phyloP scores from a whole-genome alignment of 306 rosid species.

The Rosa persica region DNA sequence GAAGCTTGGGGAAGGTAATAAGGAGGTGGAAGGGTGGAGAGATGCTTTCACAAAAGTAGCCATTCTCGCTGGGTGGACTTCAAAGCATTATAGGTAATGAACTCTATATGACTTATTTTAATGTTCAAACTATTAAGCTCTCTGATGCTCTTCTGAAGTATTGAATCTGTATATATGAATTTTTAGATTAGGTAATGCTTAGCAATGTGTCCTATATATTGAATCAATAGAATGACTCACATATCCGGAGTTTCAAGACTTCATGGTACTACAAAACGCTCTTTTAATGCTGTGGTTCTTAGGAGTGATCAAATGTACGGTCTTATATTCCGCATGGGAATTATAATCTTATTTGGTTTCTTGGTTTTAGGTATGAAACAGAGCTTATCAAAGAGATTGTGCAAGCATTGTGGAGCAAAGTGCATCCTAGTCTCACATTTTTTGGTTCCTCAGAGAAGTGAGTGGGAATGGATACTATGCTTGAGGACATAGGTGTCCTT shows the following conservation, averaged over 20 bases:
- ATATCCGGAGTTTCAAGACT: too few species aligned
- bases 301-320: neutral
- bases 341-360: neutral
- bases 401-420: neutral
- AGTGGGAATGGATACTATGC: neutral
- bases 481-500: neutral
- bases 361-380: neutral
- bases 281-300: too few species aligned
- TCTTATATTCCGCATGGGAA: neutral
- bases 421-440: neutral
- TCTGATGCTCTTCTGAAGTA: too few species aligned
- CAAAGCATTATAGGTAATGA: neutral
- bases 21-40: slow-evolving; percentile 16
- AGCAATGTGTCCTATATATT: too few species aligned
- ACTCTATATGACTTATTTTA: too few species aligned
- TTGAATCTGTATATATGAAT: too few species aligned
- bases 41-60: slow-evolving; percentile 2
- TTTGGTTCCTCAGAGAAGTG: neutral
- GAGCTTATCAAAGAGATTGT: neutral
- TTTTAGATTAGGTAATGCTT: too few species aligned
- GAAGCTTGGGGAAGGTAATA: neutral
- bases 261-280: too few species aligned
- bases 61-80: neutral
- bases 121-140: too few species aligned
- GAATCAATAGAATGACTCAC: too few species aligned